phyloP scores from a whole-genome alignment of 495 filamentous ascomycete species.

The Neurospora sp. region DNA sequence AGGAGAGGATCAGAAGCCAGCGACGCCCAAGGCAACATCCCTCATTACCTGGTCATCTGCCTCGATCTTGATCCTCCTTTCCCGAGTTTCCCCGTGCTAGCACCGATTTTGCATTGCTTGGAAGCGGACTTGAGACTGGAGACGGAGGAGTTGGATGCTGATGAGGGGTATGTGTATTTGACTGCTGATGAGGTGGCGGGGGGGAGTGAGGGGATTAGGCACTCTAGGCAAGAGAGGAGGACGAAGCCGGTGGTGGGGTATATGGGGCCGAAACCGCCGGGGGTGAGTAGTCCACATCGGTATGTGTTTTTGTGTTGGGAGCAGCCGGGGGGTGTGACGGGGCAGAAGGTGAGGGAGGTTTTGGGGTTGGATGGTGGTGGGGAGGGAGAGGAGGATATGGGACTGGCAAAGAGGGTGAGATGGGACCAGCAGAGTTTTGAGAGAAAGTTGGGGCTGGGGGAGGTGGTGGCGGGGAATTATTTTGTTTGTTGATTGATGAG shows the following conservation, averaged over 20 bases:
- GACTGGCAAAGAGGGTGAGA: slow-evolving; percentile 33
- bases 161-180: slow-evolving; percentile 13
- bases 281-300: slow-evolving; percentile 41
- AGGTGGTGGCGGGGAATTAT: slow-evolving; percentile 44
- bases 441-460: slow-evolving; percentile 36
- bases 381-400: slow-evolving; percentile 19
- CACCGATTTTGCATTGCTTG: slow-evolving; percentile 39
- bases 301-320: slow-evolving; percentile 50
- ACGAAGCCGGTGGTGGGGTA: slow-evolving; percentile 25
- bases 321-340: slow-evolving; percentile 41
- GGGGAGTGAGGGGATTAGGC: slow-evolving; percentile 2
- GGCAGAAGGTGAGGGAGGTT: slow-evolving; percentile 32
- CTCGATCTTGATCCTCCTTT: slow-evolving; percentile 48
- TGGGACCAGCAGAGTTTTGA: slow-evolving; percentile 43
- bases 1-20: not conserved
- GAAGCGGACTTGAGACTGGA: slow-evolving; percentile 26
- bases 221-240: slow-evolving; percentile 1
- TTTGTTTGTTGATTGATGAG: slow-evolving; percentile 26
- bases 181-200: not conserved
- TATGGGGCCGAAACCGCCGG: slow-evolving; percentile 42
- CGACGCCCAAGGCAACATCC: not conserved
- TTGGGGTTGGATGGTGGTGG: slow-evolving; percentile 3
- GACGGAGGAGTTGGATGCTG: slow-evolving; percentile 1
- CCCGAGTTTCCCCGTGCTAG: slow-evolving; percentile 37
- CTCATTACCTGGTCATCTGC: slow-evolving; percentile 34